Percentiles rank a stretch among this genome's conserved stretches.
Conservation (phyloP, 176 grass and related monocot genomes). For the Guadua angustifolia region DNA sequence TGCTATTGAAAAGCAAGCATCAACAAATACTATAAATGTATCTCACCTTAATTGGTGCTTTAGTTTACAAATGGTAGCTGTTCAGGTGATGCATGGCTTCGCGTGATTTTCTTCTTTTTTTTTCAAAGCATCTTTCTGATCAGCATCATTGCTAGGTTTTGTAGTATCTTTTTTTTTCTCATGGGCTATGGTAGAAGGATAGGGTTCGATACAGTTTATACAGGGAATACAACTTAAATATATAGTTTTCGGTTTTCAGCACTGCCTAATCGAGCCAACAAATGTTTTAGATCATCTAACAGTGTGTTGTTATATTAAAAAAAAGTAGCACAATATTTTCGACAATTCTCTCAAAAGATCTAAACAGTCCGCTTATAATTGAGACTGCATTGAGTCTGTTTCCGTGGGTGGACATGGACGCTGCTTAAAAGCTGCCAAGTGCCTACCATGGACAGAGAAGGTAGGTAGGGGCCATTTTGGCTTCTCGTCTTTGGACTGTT, state of each 20-base stretch:
- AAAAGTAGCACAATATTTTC: too few relatives aligned
- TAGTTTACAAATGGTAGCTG: background rate
- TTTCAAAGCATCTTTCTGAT: slow-evolving; percentile 14
- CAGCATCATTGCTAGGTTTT: slow-evolving; percentile 14
- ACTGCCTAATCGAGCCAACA: too few relatives aligned
- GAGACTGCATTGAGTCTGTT: too few relatives aligned
- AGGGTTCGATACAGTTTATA: too few relatives aligned
- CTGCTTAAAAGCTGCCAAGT: slow-evolving; percentile 41
- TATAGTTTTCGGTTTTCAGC: too few relatives aligned
- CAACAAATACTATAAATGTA: background rate
- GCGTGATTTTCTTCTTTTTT: background rate
- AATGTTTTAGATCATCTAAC: too few relatives aligned
- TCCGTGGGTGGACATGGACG: slow-evolving; percentile 15
- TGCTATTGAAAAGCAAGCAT: slow-evolving; percentile 39
- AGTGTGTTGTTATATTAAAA: too few relatives aligned
- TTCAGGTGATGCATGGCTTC: slow-evolving; percentile 40
- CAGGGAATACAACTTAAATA: too few relatives aligned
- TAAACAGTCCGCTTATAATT: too few relatives aligned
- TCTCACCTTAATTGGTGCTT: slow-evolving; percentile 27
- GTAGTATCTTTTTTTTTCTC: background rate
- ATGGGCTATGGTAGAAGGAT: background rate
- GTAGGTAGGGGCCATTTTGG: slow-evolving; percentile 34
- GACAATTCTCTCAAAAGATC: too few relatives aligned
- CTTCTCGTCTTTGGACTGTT: slow-evolving; percentile 35
- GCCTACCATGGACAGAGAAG: slow-evolving; percentile 19